Percentiles rank a stretch among this genome's conserved stretches.
Evolutionary conservation across 106 monocot species (phyloP).

Genomic region (Agapanthus africanus): DNA sequence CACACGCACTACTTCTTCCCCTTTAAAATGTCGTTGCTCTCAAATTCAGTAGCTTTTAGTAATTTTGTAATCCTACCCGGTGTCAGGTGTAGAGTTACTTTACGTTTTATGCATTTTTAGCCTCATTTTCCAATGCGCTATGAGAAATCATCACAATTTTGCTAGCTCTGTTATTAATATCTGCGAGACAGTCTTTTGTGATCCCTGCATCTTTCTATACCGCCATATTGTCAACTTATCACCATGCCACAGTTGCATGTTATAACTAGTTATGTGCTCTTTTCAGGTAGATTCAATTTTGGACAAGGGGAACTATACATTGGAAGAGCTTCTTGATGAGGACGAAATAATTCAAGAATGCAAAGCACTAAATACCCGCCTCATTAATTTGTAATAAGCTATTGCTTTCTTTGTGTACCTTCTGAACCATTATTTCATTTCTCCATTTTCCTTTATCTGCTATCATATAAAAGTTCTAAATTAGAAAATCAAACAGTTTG

Average conservation of each 20-base stretch:
- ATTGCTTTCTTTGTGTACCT: neutral
- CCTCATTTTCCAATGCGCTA: neutral
- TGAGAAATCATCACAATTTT: neutral
- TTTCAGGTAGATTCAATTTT: conserved; percentile 46
- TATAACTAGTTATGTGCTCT: neutral
- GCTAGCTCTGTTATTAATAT: too few relatives aligned
- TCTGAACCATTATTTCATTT: too few relatives aligned
- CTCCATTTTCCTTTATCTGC: too few relatives aligned
- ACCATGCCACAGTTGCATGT: neutral
- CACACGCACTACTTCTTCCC: too few relatives aligned
- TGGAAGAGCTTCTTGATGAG: conserved; percentile 55
- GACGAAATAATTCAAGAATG: conserved; percentile 53
- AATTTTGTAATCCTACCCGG: neutral
- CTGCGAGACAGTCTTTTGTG: too few relatives aligned
- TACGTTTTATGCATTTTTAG: neutral
- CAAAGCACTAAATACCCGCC: conserved; percentile 45
- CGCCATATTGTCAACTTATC: neutral
- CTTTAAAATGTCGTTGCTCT: neutral
- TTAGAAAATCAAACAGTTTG: too few relatives aligned
- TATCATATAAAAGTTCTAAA: too few relatives aligned
- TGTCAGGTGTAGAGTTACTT: too few relatives aligned
- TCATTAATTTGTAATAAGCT: conserved; percentile 36
- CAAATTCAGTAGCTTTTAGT: neutral
- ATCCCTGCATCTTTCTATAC: neutral
- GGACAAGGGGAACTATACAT: conserved; percentile 41